A percentile compares a stretch with the other conserved stretches of the same genome.
phyloP scores from a whole-genome alignment of 208 protist genomes.

The Leishmania major region DNA sequence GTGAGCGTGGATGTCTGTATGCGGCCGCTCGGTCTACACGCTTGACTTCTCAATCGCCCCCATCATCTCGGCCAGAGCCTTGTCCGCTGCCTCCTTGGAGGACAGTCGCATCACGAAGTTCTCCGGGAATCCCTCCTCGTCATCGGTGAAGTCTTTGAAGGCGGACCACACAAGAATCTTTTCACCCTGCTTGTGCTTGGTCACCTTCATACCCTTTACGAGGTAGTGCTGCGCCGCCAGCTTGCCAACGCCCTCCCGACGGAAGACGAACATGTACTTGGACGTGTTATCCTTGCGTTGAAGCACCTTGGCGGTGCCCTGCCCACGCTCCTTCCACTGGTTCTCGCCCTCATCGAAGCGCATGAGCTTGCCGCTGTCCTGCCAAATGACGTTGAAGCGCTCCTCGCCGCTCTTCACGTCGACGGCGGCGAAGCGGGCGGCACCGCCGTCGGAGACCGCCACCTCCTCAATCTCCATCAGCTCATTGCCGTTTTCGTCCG shows the following conservation, averaged over 20 bases:
- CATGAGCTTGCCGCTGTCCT: constrained; percentile 76
- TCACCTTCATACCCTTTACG: constrained; percentile 74
- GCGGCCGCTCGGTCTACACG: constrained; percentile 12
- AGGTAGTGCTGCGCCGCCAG: constrained; percentile 87
- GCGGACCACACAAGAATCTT: constrained; percentile 81
- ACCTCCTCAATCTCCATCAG: constrained; percentile 92
- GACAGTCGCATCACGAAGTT: constrained; percentile 82
- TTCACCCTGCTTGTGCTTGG: constrained; percentile 71
- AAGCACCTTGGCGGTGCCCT: constrained; percentile 82
- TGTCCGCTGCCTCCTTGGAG: constrained; percentile 65
- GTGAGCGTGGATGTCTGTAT: background rate
- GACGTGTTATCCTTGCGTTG: constrained; percentile 65
- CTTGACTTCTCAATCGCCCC: constrained; percentile 52
- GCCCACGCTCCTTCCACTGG: constrained; percentile 92
- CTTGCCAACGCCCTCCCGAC: constrained; percentile 88
- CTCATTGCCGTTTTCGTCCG: constrained; percentile 70
- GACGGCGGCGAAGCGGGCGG: constrained; percentile 75
- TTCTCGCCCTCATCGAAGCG: constrained; percentile 94
- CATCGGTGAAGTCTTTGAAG: constrained; percentile 86
- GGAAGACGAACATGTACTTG: constrained; percentile 87
- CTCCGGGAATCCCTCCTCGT: constrained; percentile 88
- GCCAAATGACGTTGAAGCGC: constrained; percentile 74
- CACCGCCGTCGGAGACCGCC: constrained; percentile 84
- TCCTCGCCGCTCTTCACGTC: constrained; percentile 90
- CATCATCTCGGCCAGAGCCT: constrained; percentile 66